A percentile compares a stretch with the other conserved stretches of the same genome.
Evolutionary conservation across 2,329 filamentous ascomycete species (phyloP).

Genomic region (Albifimbria verrucaria): DNA sequence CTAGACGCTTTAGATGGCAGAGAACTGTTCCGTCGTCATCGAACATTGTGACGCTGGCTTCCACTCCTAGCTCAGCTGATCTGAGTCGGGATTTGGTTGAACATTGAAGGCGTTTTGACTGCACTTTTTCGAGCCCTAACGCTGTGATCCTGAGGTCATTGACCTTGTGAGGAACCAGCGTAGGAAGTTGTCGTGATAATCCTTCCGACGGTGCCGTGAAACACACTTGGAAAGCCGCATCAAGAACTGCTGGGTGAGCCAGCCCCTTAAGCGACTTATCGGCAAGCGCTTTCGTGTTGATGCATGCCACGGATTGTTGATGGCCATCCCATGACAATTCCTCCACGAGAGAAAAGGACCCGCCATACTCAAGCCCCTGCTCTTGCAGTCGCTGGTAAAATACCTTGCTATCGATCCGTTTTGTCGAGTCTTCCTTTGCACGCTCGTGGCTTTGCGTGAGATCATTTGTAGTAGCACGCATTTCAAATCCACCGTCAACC

Average conservation of each 20-base stretch:
- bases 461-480: background rate
- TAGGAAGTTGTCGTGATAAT: background rate
- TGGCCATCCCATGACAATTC: slow-evolving; percentile 1
- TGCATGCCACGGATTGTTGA: background rate
- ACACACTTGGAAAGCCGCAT: slow-evolving; percentile 30
- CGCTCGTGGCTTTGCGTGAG: background rate
- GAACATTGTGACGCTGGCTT: slow-evolving; percentile 24
- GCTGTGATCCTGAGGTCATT: slow-evolving; percentile 29
- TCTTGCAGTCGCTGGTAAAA: background rate
- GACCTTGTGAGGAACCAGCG: slow-evolving; percentile 26
- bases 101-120: slow-evolving; percentile 21
- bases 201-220: slow-evolving; percentile 14
- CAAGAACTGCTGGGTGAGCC: slow-evolving; percentile 34
- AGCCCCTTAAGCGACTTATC: slow-evolving; percentile 8
- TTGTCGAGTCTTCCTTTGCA: background rate
- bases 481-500: background rate
- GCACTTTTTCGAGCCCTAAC: slow-evolving; percentile 25
- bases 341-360: background rate
- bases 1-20: slow-evolving; percentile 8
- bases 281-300: background rate
- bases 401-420: background rate
- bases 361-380: background rate
- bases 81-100: slow-evolving; percentile 11
- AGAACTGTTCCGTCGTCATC: slow-evolving; percentile 25
- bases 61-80: slow-evolving; percentile 16